Base-by-base conservation (phyloP, 371 early-diverging fungal genomes). In the Mucor mucedo region DNA sequence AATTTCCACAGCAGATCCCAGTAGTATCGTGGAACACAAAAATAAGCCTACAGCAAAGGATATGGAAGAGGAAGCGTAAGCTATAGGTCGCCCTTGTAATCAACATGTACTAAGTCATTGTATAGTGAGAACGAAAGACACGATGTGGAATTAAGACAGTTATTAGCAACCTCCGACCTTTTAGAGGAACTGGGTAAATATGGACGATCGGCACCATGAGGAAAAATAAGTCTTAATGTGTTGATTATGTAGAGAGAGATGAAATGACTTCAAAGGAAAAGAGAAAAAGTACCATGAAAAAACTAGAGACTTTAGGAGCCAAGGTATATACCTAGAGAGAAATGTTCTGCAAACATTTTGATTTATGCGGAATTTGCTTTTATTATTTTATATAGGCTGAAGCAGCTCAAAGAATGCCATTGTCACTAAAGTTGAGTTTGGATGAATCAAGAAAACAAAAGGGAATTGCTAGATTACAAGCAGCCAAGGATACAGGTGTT, bases 181-280 rank as follows among this genome's bases (percentile, higher is more conserved):
- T 65, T 81, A 13, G 82, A 81, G 58, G 82, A 81, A 53, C 69
- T 77, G 21, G 71, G 76, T 75, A 68, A 58, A 62, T 53, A 2
- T 48, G 14, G 16, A 27, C 35, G 13, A 58, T 13, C 7, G 29
- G 3, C 2, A 35, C n/a, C 1, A 40, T 55, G 30, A 5, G n/a
- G 16, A 11, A 55, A 4, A 16, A 29, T n/a, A 8, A 39, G 30
- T 6, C 0, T 10, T 14, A 39, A 14, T 39, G 4, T 39, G 30
- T 2, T 21, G n/a, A 9, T 30, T 42, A 11, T 45, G 40, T 62
- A 77, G 80, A 78, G 60, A 55, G 70, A 63, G 82, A 78, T 32
- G 76, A 78, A 40, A 78, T 78, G 77, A 63, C 75, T 3, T 73
- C 77, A 13, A 81, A 70, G 28, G 82, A 81, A 63, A 55, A 70